Base-by-base conservation (phyloP, 768 basidiomycete species). In the Collybia nuda region DNA sequence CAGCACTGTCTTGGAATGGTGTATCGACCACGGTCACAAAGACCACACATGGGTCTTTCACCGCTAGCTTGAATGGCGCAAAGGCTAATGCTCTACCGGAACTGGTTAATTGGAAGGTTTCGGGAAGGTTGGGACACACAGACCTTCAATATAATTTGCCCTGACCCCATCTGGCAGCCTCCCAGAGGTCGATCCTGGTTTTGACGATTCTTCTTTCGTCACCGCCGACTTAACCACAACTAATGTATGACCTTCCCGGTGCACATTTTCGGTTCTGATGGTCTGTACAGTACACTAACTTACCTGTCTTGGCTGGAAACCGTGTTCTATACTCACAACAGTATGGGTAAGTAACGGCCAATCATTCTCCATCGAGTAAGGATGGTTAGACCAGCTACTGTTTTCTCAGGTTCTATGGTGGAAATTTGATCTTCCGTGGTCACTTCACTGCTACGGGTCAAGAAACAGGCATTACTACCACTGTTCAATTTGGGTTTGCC, bases 391-490 rank as follows among this genome's bases (percentile, higher is more conserved):
- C 5, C 15, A 6, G 21, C 19, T 28, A 47, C 5, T 38, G 37
- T 40, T n/a, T 43, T 38, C 24, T 12, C 47, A 79, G 78, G 15
- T 80, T 79, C 54, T 79, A 79, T 49, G 80, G 77, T 2, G 78
- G 77, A 0, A 74, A 79, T 49, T 61, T 80, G 32, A 68, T 81
- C 37, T 81, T 74, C 67, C 72, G 80, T 11, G 80, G 76, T n/a
- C 75, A 76, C 49, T 81, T 82, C 64, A 76, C 62, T 11, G 76
- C 78, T 9, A 71, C 67, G 2, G 79, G 79, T 6, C 42, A 64
- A 36, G 80, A 81, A 61, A 78, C 72, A 0, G 76, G 69, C 5
- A 65, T 81, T 46, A 66, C 55, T 19, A 62, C 76, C 11, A 70
- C 76, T 19, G 72, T 81, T 5, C 78, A 79, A 59, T 78, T 74